Percentiles rank a stretch among this genome's conserved stretches.
Evolutionary conservation across 495 filamentous ascomycete genomes (phyloP).

Genomic region (Neurospora tetrasperma): DNA sequence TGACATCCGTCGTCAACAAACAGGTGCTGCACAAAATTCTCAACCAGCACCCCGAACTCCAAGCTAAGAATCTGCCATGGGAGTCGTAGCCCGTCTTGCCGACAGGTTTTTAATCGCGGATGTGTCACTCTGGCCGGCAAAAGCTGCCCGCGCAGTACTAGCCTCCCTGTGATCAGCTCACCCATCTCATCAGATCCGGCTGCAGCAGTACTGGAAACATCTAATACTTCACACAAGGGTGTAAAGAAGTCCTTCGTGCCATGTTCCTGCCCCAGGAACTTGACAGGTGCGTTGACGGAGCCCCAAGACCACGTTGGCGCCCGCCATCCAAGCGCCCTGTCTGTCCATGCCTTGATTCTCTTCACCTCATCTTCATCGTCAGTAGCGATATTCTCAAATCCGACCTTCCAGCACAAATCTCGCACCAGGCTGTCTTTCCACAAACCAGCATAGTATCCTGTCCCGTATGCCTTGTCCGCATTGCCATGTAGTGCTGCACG

Average conservation of each 20-base stretch:
- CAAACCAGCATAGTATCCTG: slow-evolving; percentile 8
- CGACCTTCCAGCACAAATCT: slow-evolving; percentile 6
- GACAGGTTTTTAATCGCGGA: background rate
- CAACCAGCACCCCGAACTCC: background rate
- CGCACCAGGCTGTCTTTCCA: slow-evolving; percentile 6
- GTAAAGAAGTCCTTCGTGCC: background rate
- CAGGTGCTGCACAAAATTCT: background rate
- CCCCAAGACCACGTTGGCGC: slow-evolving; percentile 21
- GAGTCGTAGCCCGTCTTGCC: background rate
- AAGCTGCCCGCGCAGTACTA: slow-evolving; percentile 1
- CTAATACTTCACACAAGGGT: slow-evolving; percentile 4
- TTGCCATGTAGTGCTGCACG: background rate
- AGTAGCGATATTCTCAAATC: too few relatives aligned
- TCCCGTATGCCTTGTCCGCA: background rate
- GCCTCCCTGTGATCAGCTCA: slow-evolving; percentile 1
- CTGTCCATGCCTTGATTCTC: background rate
- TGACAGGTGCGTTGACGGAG: background rate
- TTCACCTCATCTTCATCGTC: too few relatives aligned
- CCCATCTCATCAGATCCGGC: slow-evolving; percentile 7
- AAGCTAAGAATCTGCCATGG: background rate
- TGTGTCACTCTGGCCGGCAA: background rate
- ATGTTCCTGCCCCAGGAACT: background rate
- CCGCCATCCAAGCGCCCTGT: slow-evolving; percentile 5
- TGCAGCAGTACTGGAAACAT: background rate
- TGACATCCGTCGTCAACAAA: background rate